These are phyloP conservation scores for Datisca glomerata DNA, from an alignment of 306 rosid genomes.

Conservation along the genomic window DNA sequence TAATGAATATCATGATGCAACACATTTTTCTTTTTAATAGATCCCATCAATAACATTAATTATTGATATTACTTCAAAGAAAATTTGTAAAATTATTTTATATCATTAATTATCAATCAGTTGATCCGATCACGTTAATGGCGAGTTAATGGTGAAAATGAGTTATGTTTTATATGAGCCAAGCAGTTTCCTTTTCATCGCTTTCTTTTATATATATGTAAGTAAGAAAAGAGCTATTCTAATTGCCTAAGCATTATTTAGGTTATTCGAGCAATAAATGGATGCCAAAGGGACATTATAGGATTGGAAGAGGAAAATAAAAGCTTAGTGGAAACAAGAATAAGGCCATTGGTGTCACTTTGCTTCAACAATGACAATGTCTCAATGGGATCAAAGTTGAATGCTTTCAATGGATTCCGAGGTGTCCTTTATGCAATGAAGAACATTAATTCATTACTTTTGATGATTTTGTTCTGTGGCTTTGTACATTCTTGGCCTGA, in stretches of 20 bases:
- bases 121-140: no score
- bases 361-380: slow-evolving; percentile 21
- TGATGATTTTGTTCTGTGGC: slow-evolving; percentile 48
- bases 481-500: slow-evolving; percentile 57
- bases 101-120: no score
- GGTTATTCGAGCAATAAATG: slow-evolving; percentile 44
- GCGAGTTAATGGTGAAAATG: no score
- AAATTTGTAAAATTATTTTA: no score
- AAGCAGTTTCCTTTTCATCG: no score
- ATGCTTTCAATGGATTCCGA: slow-evolving; percentile 72
- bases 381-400: slow-evolving; percentile 38
- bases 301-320: slow-evolving; percentile 73
- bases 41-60: no score
- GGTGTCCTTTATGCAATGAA: slow-evolving; percentile 76
- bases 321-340: slow-evolving; percentile 52
- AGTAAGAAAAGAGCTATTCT: no score
- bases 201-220: background rate
- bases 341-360: slow-evolving; percentile 34
- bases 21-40: no score
- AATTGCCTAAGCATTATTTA: no score
- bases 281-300: slow-evolving; percentile 50
- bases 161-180: no score
- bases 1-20: no score
- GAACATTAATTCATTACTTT: slow-evolving; percentile 51
- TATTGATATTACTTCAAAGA: no score